Evolutionary conservation across 2,329 filamentous ascomycete genomes (phyloP).

Genomic region (Tolypocladium tropicale): DNA sequence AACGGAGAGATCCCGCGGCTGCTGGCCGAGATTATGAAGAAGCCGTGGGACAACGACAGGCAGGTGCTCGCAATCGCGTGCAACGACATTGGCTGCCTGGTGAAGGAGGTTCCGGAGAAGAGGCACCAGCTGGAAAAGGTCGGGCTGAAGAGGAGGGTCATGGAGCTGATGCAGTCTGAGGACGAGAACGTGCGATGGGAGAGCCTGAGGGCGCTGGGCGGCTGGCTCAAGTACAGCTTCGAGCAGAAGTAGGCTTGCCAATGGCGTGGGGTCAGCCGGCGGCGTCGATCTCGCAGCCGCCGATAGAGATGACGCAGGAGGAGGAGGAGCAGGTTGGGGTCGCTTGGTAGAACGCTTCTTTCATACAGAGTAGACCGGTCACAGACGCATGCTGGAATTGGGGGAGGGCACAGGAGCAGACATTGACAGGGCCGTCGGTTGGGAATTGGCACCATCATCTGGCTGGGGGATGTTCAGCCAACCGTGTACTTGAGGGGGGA

Average conservation of each 20-base stretch:
- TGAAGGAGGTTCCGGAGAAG: slow-evolving; percentile 83
- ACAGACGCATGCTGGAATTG: background rate
- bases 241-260: slow-evolving; percentile 26
- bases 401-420: background rate
- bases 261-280: background rate
- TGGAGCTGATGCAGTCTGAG: slow-evolving; percentile 85
- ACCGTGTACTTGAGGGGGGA: too few species aligned
- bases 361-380: background rate
- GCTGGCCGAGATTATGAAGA: slow-evolving; percentile 71
- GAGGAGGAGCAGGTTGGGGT: background rate
- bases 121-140: slow-evolving; percentile 70
- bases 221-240: slow-evolving; percentile 56
- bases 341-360: background rate
- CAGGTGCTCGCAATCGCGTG: slow-evolving; percentile 87
- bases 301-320: background rate
- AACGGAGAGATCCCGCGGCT: slow-evolving; percentile 70
- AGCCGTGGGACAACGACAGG: slow-evolving; percentile 68
- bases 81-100: slow-evolving; percentile 81
- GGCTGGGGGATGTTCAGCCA: too few species aligned
- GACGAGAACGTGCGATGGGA: slow-evolving; percentile 91
- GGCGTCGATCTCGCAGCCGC: background rate
- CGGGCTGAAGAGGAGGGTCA: slow-evolving; percentile 76
- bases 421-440: background rate
- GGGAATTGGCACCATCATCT: too few species aligned
- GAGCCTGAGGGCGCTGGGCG: slow-evolving; percentile 69